These are phyloP conservation scores for Cercospora sp. DNA, from an alignment of 2,329 filamentous ascomycete species.

Conservation along the genomic window DNA sequence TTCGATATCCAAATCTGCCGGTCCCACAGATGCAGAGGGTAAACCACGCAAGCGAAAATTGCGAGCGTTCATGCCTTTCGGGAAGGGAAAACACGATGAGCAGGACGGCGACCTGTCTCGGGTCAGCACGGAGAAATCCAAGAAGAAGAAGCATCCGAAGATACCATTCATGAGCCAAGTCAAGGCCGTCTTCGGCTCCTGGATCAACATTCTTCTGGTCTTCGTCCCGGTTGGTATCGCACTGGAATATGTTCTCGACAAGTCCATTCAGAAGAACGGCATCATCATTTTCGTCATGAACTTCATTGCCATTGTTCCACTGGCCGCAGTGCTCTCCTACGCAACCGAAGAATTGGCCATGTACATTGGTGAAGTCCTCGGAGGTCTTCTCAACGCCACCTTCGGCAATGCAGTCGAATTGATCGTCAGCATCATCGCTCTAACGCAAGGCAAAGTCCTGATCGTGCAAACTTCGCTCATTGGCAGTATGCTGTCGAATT, in stretches of 20 bases:
- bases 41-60: slow-evolving; percentile 29
- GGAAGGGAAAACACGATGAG: slow-evolving; percentile 10
- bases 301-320: slow-evolving; percentile 87
- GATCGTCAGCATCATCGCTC: slow-evolving; percentile 75
- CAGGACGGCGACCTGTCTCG: slow-evolving; percentile 12
- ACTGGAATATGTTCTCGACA: slow-evolving; percentile 59
- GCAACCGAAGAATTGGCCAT: slow-evolving; percentile 88
- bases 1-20: slow-evolving; percentile 18
- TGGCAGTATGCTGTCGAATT: slow-evolving; percentile 86
- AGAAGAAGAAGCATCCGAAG: slow-evolving; percentile 31
- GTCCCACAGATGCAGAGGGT: slow-evolving; percentile 17
- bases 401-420: slow-evolving; percentile 65
- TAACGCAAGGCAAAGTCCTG: slow-evolving; percentile 70
- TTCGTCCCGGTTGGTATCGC: slow-evolving; percentile 76
- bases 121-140: slow-evolving; percentile 26
- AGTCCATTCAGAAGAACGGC: slow-evolving; percentile 49
- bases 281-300: slow-evolving; percentile 77
- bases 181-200: slow-evolving; percentile 75
- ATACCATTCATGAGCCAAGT: slow-evolving; percentile 54
- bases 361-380: slow-evolving; percentile 75
- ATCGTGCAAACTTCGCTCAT: slow-evolving; percentile 94
- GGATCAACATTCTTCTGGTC: slow-evolving; percentile 80
- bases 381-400: slow-evolving; percentile 84
- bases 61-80: slow-evolving; percentile 29
- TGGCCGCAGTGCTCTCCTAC: slow-evolving; percentile 83